phyloP scores from a whole-genome alignment of 192 early-diverging fungal genomes.

The Allomyces macrogynus region DNA sequence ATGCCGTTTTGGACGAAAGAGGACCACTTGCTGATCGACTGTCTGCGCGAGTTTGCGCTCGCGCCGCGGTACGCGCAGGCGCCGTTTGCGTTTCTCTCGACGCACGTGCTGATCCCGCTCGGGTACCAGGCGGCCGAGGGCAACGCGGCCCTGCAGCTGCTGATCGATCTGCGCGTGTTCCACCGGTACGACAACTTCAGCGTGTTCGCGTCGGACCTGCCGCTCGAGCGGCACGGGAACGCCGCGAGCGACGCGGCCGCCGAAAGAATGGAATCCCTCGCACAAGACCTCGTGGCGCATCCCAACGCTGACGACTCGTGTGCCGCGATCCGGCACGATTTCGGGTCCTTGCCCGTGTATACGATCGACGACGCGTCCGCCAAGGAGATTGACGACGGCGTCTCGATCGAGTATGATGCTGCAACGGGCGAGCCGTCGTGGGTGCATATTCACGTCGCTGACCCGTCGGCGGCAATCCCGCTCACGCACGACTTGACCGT shows the following conservation, averaged over 20 bases:
- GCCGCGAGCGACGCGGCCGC: not conserved
- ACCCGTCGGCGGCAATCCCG: constrained; percentile 70
- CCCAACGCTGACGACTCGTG: constrained; percentile 25
- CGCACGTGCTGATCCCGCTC: not conserved
- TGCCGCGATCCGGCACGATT: constrained; percentile 54
- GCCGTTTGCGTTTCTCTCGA: not conserved
- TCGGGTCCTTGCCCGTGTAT: constrained; percentile 54
- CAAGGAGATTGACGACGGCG: constrained; percentile 83
- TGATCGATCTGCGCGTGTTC: not conserved
- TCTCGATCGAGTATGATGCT: constrained; percentile 52
- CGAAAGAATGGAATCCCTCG: not conserved
- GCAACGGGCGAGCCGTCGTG: constrained; percentile 31
- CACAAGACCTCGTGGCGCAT: not conserved
- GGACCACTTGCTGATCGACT: not conserved
- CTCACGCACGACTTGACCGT: constrained; percentile 39
- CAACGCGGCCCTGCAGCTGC: not conserved
- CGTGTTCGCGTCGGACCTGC: not conserved
- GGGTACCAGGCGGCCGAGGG: not conserved
- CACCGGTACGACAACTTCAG: not conserved
- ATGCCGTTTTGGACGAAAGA: not conserved
- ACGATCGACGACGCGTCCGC: constrained; percentile 76
- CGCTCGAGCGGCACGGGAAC: not conserved
- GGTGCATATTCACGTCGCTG: constrained; percentile 88
- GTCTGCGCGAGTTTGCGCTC: not conserved
- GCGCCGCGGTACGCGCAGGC: not conserved